Base-by-base conservation (phyloP, 305 asterid genomes). In the Fraxinus angustifolia region DNA sequence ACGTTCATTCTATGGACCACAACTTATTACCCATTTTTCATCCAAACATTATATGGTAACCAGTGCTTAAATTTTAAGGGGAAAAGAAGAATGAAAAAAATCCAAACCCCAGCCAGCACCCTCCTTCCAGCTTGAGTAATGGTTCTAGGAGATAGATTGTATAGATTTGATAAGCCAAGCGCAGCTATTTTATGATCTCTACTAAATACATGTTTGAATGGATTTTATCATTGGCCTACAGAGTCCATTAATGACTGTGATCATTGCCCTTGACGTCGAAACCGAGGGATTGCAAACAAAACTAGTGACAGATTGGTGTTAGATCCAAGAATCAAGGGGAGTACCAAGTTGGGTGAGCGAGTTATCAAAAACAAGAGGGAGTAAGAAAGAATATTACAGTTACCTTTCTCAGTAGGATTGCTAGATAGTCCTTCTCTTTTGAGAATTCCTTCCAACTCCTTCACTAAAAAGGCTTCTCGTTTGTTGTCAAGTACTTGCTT, bases 401-500 rank as follows among this genome's bases (percentile, higher is more conserved):
- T 88, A 94, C 99, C 98, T 94, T 93, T 94, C 85, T 94, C 98
- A 28, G 87, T 68, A 50, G 99, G 98, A 84, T 90, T 88, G 65
- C 80, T 83, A 16, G 99, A 93, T 75, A 96, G 88, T 75, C 99
- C 97, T 92, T 96, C 99, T 83, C 86, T 91, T 67, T 91, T 84
- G 73, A 96, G 97, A 83, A 93, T 85, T 71, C 79, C 91, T 87
- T 96, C 94, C 82, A 96, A 86, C 90, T 93, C 98, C 90, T 92
- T 90, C 73, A 86, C 84, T 83, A 94, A 73, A 88, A 92, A 88
- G 80, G 90, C 92, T 89, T 94, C 98, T 21, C 96, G 91, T 79
- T 93, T 85, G 87, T 75, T 81, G 1, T 93, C 97, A 60, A 97
- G 87, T 73, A 85, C 97, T 91, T 90, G 93, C 89, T 94, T 96